A percentile compares a stretch with the other conserved stretches of the same genome.
Conservation (phyloP, 2,329 filamentous ascomycete genomes). For the Didymella segeticola region DNA sequence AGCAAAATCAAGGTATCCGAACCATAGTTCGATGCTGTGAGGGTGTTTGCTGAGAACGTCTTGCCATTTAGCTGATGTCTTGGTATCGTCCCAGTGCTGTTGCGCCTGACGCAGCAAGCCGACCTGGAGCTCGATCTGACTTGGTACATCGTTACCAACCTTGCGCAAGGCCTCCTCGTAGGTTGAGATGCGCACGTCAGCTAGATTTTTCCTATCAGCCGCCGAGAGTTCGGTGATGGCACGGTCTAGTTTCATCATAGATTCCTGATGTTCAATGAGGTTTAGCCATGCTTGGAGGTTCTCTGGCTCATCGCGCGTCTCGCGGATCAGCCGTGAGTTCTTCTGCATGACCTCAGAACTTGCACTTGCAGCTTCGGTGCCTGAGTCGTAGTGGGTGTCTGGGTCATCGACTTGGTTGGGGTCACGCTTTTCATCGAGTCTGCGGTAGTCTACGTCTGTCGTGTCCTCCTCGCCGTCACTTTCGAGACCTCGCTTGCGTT, state of each 20-base stretch:
- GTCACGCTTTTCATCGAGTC: slow-evolving; percentile 39
- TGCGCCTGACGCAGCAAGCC: slow-evolving; percentile 76
- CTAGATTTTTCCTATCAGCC: slow-evolving; percentile 71
- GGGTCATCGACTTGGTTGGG: slow-evolving; percentile 36
- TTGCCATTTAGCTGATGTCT: slow-evolving; percentile 70
- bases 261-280: slow-evolving; percentile 79
- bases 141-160: slow-evolving; percentile 51
- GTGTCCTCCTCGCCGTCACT: slow-evolving; percentile 22
- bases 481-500: slow-evolving; percentile 27
- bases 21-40: slow-evolving; percentile 72
- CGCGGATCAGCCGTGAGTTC: slow-evolving; percentile 68
- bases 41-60: slow-evolving; percentile 64
- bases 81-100: slow-evolving; percentile 74
- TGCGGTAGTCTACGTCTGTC: slow-evolving; percentile 45
- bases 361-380: slow-evolving; percentile 18
- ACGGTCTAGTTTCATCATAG: slow-evolving; percentile 63
- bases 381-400: slow-evolving; percentile 47
- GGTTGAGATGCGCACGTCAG: slow-evolving; percentile 80
- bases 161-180: slow-evolving; percentile 77
- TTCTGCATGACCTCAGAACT: slow-evolving; percentile 53
- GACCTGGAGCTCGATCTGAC: slow-evolving; percentile 67
- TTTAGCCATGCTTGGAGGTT: slow-evolving; percentile 77
- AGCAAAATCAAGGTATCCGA: slow-evolving; percentile 71
- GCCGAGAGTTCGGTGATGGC: slow-evolving; percentile 56
- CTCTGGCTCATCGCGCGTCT: slow-evolving; percentile 68